phyloP scores from a whole-genome alignment of 2,329 filamentous ascomycete species.

The Pyrenophora teres region DNA sequence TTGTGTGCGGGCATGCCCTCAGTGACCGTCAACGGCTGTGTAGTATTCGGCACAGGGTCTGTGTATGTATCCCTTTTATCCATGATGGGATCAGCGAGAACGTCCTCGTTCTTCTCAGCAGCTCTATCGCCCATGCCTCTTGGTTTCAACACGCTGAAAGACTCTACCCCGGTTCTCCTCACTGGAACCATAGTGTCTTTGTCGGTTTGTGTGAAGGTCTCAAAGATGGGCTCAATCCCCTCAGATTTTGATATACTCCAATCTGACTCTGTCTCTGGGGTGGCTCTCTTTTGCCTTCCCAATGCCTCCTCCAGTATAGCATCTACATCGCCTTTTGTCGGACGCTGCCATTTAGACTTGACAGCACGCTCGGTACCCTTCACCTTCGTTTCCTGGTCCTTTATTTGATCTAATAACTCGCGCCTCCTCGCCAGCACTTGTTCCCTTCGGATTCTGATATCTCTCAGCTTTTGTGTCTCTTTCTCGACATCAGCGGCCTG shows the following conservation, averaged over 20 bases:
- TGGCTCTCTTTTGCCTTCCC: too few species aligned
- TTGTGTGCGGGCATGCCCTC: too few species aligned
- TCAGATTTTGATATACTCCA: neutral
- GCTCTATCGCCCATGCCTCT: too few species aligned
- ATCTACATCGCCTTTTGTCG: neutral
- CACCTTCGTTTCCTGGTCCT: neutral
- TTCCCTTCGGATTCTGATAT: conserved; percentile 2
- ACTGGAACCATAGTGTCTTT: too few species aligned
- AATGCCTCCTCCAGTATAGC: conserved; percentile 8
- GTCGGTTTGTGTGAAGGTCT: neutral
- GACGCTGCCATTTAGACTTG: neutral
- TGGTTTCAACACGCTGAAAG: neutral
- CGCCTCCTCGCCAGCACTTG: neutral
- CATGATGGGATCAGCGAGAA: neutral
- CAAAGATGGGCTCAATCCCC: neutral
- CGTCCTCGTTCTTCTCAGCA: neutral
- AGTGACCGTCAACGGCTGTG: too few species aligned
- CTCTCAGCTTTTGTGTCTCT: neutral
- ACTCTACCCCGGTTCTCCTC: neutral
- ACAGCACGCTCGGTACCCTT: neutral
- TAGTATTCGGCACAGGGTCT: too few species aligned
- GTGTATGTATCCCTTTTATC: neutral
- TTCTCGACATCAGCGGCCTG: neutral
- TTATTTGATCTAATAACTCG: neutral
- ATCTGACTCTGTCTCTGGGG: neutral